Evolutionary conservation across 768 basidiomycete genomes (phyloP), one percentile per base, ranked within the genome.

Genomic region (Boletus vinaceobasis): DNA sequence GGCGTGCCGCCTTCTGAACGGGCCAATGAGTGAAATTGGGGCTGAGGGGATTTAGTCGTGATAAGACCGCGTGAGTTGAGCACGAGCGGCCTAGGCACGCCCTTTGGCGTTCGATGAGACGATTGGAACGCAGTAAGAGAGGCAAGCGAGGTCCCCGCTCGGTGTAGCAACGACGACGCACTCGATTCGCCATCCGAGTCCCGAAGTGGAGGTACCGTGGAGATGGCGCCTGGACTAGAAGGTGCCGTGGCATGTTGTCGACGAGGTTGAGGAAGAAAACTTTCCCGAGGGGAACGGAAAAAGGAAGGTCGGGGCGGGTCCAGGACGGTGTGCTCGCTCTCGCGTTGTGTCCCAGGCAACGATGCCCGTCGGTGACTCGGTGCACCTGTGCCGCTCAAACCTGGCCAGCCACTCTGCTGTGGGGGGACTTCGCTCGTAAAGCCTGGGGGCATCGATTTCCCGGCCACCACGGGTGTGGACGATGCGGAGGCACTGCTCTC

Each of bases 21-120:
- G 15, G 71, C 66, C 33, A 54, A 54, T n/a, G 51, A 50, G 26
- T 48, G 60, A 33, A 50, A 31, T 23, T 56, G 56, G 3, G 77
- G 69, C 10, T 51, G 53, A 6, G 55, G 2, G 8, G 63, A 29
- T 26, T 48, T 65, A 37, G 6, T 60, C 3, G 76, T 75, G 14
- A 82, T 73, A 5, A 76, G 64, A 14, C 75, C 74, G 1, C 74
- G 72, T 23, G 87, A 80, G 63, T 70, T 83, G 37, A 92, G 75
- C 43, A 90, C 71, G 35, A 92, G 73, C 1, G 90, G 89, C 8
- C 79, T 77, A 0, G 90, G 89, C 1, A 74, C 86, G 45, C 74
- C 70, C 72, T 80, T 87, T 2, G 77, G 69, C 14, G 73, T 60
- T 42, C 62, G 43, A 13, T 62, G 47, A 29, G 69, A 73, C 6